phyloP scores from a whole-genome alignment of 441 rosid species.

The Melastoma candidum region DNA sequence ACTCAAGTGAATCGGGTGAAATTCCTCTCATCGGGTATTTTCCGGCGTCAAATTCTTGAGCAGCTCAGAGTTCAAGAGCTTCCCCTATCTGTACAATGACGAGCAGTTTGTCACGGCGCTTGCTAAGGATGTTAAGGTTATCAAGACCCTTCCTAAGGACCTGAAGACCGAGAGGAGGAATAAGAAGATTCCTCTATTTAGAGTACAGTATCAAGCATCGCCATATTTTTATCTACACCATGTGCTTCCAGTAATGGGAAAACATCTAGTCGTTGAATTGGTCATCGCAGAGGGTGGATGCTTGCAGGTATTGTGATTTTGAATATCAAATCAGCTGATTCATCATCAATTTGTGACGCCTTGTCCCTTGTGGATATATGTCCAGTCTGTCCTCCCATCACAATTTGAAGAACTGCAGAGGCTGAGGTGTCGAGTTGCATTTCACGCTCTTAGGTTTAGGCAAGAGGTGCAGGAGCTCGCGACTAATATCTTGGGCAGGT shows the following conservation, averaged over 20 bases:
- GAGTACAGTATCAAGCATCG: conserved; percentile 61
- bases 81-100: conserved; percentile 85
- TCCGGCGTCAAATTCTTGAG: conserved; percentile 5
- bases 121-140: conserved; percentile 57
- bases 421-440: conserved; percentile 87
- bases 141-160: conserved; percentile 85
- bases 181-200: conserved; percentile 79
- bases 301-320: conserved; percentile 48
- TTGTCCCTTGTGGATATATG: background rate
- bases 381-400: conserved; percentile 67
- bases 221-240: conserved; percentile 78
- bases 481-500: conserved; percentile 69
- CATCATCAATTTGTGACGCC: background rate
- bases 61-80: conserved; percentile 98
- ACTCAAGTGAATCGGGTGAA: too few species aligned
- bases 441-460: conserved; percentile 75
- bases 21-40: too few species aligned
- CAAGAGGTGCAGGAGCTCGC: conserved; percentile 88
- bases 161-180: conserved; percentile 84
- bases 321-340: background rate
- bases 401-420: conserved; percentile 88
- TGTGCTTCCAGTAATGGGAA: conserved; percentile 75
- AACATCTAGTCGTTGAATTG: conserved; percentile 84
- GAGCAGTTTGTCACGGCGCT: conserved; percentile 79
- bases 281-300: conserved; percentile 89